Percentiles rank a stretch among this genome's conserved stretches.
These are phyloP conservation scores for Fraxinus nigra DNA, from an alignment of 305 asterid species.

Conservation along the genomic window DNA sequence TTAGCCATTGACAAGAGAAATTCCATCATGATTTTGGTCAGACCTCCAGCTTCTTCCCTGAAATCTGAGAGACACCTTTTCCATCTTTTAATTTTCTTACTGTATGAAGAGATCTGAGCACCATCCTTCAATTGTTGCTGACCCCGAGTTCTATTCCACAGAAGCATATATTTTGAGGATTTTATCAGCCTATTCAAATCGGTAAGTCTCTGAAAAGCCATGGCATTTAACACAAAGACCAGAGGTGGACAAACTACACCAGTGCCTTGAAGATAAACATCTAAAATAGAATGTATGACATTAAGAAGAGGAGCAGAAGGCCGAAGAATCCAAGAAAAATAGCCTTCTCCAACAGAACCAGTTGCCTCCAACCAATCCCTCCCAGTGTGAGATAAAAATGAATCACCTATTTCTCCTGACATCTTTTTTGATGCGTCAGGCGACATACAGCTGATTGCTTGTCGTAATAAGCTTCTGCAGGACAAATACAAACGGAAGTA, in stretches of 20 bases:
- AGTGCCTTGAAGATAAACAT: constrained; percentile 51
- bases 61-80: constrained; percentile 38
- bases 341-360: constrained; percentile 47
- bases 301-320: constrained; percentile 63
- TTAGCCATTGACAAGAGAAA: constrained; percentile 43
- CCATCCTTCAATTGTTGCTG: constrained; percentile 42
- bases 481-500: constrained; percentile 65
- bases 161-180: constrained; percentile 64
- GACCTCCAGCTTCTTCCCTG: constrained; percentile 64
- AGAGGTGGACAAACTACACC: constrained; percentile 54
- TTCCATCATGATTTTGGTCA: constrained; percentile 55
- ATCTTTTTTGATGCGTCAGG: constrained; percentile 61
- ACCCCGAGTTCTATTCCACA: constrained; percentile 41
- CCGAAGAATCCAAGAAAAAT: constrained; percentile 57
- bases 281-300: constrained; percentile 51
- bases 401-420: constrained; percentile 58
- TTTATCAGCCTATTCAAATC: constrained; percentile 68
- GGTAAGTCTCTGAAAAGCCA: constrained; percentile 79
- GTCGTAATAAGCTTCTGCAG: constrained; percentile 66
- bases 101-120: constrained; percentile 32
- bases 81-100: constrained; percentile 56
- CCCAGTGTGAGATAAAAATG: constrained; percentile 55
- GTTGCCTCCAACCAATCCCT: constrained; percentile 67
- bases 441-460: constrained; percentile 61
- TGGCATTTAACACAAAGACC: constrained; percentile 59